phyloP scores from a whole-genome alignment of 2,329 filamentous ascomycete genomes.

The Elsinoe necatrix region DNA sequence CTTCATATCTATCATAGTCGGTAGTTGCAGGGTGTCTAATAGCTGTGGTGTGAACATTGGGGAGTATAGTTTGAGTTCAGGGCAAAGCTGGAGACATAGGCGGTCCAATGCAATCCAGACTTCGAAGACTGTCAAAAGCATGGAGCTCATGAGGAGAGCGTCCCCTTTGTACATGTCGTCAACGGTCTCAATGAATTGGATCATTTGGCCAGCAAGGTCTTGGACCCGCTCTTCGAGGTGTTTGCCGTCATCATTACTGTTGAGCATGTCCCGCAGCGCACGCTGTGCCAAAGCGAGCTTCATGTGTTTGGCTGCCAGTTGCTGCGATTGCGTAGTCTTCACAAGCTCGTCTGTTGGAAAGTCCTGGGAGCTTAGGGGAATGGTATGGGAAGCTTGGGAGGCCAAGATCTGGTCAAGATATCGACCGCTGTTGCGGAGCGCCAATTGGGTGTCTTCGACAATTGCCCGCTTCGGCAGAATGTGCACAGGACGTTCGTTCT shows the following conservation, averaged over 20 bases:
- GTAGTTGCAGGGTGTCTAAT: slow-evolving; percentile 49
- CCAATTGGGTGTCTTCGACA: slow-evolving; percentile 19
- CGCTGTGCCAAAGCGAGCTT: background rate
- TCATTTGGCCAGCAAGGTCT: slow-evolving; percentile 16
- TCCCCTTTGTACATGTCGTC: slow-evolving; percentile 35
- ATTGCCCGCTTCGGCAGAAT: background rate
- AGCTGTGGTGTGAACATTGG: slow-evolving; percentile 44
- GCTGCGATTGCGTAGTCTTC: background rate
- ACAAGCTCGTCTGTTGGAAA: background rate
- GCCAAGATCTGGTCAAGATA: slow-evolving; percentile 14
- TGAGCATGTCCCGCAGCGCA: slow-evolving; percentile 20
- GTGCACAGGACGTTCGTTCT: background rate
- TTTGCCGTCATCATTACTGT: background rate
- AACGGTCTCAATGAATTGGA: slow-evolving; percentile 19
- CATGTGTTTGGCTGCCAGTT: background rate
- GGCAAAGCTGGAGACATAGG: slow-evolving; percentile 35
- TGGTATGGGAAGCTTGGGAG: background rate
- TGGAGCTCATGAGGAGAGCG: slow-evolving; percentile 43
- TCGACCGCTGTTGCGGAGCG: slow-evolving; percentile 13
- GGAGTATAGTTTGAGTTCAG: slow-evolving; percentile 44
- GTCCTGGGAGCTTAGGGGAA: background rate
- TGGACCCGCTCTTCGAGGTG: slow-evolving; percentile 11
- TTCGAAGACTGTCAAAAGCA: slow-evolving; percentile 48
- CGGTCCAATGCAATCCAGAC: slow-evolving; percentile 52
- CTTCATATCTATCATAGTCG: slow-evolving; percentile 39